phyloP scores from a whole-genome alignment of 2,329 filamentous ascomycete genomes.

The Corynespora cassiicola region DNA sequence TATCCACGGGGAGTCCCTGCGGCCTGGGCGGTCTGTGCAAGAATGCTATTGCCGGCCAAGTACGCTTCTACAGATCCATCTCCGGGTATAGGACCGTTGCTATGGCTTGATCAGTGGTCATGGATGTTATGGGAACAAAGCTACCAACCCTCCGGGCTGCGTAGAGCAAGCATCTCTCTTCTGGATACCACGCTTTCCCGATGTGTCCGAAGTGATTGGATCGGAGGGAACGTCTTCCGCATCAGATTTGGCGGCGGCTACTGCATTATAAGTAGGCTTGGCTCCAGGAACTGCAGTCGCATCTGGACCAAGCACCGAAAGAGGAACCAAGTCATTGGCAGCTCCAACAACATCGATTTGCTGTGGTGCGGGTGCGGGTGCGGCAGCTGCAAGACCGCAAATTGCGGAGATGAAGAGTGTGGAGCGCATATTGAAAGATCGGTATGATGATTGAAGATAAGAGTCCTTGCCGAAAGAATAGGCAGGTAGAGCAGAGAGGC shows the following conservation, averaged over 20 bases:
- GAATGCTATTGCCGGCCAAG: slow-evolving; percentile 2
- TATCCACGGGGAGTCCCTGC: slow-evolving; percentile 25
- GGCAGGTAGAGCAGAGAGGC: no score
- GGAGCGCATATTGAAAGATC: slow-evolving; percentile 31
- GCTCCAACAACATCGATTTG: slow-evolving; percentile 46
- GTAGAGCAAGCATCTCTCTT: slow-evolving; percentile 19
- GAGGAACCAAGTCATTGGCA: slow-evolving; percentile 38
- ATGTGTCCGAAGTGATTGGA: not conserved
- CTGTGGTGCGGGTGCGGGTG: slow-evolving; percentile 19
- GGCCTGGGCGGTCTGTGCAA: slow-evolving; percentile 14
- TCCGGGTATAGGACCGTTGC: slow-evolving; percentile 18
- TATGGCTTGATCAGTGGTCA: slow-evolving; percentile 4
- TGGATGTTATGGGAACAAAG: not conserved
- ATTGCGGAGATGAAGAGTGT: slow-evolving; percentile 22
- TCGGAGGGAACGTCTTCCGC: no score
- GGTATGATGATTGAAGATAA: not conserved
- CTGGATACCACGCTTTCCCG: no score
- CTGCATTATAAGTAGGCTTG: no score
- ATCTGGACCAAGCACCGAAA: slow-evolving; percentile 32
- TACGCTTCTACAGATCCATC: slow-evolving; percentile 19
- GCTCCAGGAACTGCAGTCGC: no score
- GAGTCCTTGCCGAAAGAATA: no score
- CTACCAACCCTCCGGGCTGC: slow-evolving; percentile 22
- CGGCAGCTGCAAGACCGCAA: slow-evolving; percentile 24
- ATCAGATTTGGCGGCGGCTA: no score